Evolutionary conservation across 139 green algal genomes (phyloP).

Genomic region (Picochlorum sp.): DNA sequence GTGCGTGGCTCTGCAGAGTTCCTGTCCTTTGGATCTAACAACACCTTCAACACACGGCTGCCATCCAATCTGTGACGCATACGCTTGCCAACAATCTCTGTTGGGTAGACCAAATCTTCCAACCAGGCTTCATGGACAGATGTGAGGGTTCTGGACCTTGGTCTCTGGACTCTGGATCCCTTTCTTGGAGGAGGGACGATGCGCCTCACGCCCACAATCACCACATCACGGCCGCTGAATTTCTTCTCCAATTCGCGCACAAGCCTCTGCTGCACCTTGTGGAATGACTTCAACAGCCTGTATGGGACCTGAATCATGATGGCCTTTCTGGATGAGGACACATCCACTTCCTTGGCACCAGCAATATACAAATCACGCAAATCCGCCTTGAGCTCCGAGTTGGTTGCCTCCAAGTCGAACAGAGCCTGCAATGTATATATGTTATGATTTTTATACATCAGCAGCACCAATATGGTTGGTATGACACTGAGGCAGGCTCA

Average conservation of each 20-base stretch:
- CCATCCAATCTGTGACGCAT: constrained; percentile 88
- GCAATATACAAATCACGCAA: constrained; percentile 98
- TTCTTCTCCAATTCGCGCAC: constrained; percentile 99
- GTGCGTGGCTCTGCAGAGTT: constrained; percentile 98
- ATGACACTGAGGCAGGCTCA: no score
- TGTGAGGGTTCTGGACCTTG: constrained; percentile 88
- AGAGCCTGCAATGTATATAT: constrained; percentile 54
- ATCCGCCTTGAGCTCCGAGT: constrained; percentile 95
- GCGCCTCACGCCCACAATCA: constrained; percentile 88
- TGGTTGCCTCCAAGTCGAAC: constrained; percentile 98
- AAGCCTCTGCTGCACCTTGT: constrained; percentile 95
- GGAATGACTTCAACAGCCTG: constrained; percentile 94
- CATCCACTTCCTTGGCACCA: constrained; percentile 85
- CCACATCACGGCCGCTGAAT: constrained; percentile 98
- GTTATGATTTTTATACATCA: no score
- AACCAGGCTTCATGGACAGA: constrained; percentile 88
- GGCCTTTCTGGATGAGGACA: constrained; percentile 78
- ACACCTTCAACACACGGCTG: constrained; percentile 86
- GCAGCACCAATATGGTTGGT: no score
- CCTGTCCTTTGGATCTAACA: constrained; percentile 95
- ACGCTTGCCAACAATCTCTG: constrained; percentile 98
- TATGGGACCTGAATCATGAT: constrained; percentile 97
- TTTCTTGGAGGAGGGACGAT: constrained; percentile 79
- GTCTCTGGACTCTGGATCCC: constrained; percentile 53
- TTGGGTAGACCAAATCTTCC: constrained; percentile 96